Conservation (phyloP, 768 basidiomycete genomes). For the Coprinopsis sp. region DNA sequence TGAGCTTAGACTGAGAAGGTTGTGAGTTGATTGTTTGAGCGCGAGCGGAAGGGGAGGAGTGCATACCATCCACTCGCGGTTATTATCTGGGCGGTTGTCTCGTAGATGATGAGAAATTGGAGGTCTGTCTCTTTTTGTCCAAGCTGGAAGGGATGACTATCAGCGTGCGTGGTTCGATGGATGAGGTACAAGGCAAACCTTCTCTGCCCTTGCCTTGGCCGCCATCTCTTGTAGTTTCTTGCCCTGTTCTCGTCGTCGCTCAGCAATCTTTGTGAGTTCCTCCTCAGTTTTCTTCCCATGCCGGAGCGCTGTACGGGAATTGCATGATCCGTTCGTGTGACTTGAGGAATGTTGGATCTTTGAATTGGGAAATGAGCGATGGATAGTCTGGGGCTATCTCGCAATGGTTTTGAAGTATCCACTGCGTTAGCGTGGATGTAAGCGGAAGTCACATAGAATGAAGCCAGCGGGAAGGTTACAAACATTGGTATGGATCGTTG, state of each 20-base stretch:
- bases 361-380: slow-evolving; percentile 58
- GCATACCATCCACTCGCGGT: slow-evolving; percentile 72
- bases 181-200: slow-evolving; percentile 41
- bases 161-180: neutral
- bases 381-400: slow-evolving; percentile 79
- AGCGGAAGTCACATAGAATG: neutral
- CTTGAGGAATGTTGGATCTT: slow-evolving; percentile 60
- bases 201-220: slow-evolving; percentile 78
- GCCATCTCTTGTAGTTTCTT: slow-evolving; percentile 88
- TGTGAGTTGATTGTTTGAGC: neutral
- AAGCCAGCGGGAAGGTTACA: slow-evolving; percentile 17
- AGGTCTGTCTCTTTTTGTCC: slow-evolving; percentile 74
- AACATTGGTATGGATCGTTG: slow-evolving; percentile 72
- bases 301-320: slow-evolving; percentile 72
- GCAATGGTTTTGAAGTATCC: slow-evolving; percentile 87
- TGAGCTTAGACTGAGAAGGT: slow-evolving; percentile 46
- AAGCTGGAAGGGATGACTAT: slow-evolving; percentile 38
- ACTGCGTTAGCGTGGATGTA: slow-evolving; percentile 40
- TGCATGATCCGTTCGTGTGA: slow-evolving; percentile 72
- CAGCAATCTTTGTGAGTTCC: slow-evolving; percentile 71
- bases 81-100: slow-evolving; percentile 57
- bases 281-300: slow-evolving; percentile 85
- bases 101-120: slow-evolving; percentile 59
- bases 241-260: slow-evolving; percentile 83
- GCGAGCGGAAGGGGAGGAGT: neutral